Conservation (phyloP, 331 rosid species). For the Erythrophleum ivorense region DNA sequence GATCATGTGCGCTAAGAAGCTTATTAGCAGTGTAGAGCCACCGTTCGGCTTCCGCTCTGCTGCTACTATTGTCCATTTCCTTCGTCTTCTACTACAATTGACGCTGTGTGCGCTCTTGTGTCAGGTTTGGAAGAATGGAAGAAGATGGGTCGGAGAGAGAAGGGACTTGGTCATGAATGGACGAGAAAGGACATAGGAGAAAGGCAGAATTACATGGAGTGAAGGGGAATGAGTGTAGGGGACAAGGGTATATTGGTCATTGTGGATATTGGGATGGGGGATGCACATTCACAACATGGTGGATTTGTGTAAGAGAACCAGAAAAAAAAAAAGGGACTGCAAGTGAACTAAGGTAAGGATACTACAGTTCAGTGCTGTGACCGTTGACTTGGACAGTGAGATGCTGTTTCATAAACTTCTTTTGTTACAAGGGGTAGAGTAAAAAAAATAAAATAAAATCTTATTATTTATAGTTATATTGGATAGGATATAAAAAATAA, state of each 20-base stretch:
- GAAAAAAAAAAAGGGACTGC: background rate
- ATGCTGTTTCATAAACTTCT: too few relatives aligned
- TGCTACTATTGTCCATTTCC: slow-evolving; percentile 52
- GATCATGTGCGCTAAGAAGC: slow-evolving; percentile 74
- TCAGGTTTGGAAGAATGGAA: background rate
- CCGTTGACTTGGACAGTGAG: background rate
- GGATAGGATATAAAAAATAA: too few relatives aligned
- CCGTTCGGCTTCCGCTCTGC: slow-evolving; percentile 78
- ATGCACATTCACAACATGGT: slow-evolving; percentile 10
- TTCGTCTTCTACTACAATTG: background rate
- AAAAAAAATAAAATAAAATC: too few relatives aligned
- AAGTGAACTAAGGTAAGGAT: background rate
- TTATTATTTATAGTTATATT: too few relatives aligned
- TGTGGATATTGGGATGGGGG: background rate
- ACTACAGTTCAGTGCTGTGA: background rate
- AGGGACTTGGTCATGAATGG: background rate
- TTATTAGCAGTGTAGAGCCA: slow-evolving; percentile 87
- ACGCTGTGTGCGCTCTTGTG: background rate
- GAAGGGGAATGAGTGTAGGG: background rate
- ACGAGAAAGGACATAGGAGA: background rate
- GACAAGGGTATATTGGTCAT: background rate
- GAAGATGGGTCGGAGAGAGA: background rate
- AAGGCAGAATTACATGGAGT: background rate
- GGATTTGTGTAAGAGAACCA: background rate
- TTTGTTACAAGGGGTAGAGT: too few relatives aligned